Base-by-base conservation (phyloP, 2,329 filamentous ascomycete genomes). In the Paecilomyces fulvus region DNA sequence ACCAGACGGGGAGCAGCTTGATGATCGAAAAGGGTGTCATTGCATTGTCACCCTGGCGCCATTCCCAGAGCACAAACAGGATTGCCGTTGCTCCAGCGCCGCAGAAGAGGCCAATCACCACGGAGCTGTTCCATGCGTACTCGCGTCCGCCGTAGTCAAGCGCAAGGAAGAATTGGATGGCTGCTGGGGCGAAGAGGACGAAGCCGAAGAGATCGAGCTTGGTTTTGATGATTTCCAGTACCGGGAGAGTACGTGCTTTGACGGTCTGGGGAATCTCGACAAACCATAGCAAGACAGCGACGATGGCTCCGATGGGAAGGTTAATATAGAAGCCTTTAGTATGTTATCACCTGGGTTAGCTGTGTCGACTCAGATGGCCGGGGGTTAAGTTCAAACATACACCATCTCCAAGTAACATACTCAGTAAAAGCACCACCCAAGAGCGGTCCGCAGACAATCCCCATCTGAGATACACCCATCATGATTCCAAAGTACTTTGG, bases 21-120 rank as follows among this genome's bases (percentile, higher is more conserved):
- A 79, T 54, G 9, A 80, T 66, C 0, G 72, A 66, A 4, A 62
- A 56, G 20, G 67, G 58, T 60, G 80, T 64, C 56, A 79, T 70
- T 4, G 77, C 75, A 14, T 69, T 63, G 21, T 79, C 73, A 11
- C 70, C 73, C n/a, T 70, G 63, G 51, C 60, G 73, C 37, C 67
- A 65, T 58, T 80, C 73, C 56, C 72, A 65, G n/a, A 59, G 59
- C 4, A 74, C 55, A 55, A 80, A 76, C 4, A 69, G 58, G 17
- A 71, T 58, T 8, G 66, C 59, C 55, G 76, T 66, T 0, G 73
- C 55, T 3, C 62, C 72, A 28, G 75, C 75, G 37, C 75, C 75
- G 53, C 78, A 71, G n/a, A 81, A 69, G 0, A 71, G 65, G 1
- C 76, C 78, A 51, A 81, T 76, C 4, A 82, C 74, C 1, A 65